phyloP scores from a whole-genome alignment of 305 asterid genomes.

The Plantago rigida region DNA sequence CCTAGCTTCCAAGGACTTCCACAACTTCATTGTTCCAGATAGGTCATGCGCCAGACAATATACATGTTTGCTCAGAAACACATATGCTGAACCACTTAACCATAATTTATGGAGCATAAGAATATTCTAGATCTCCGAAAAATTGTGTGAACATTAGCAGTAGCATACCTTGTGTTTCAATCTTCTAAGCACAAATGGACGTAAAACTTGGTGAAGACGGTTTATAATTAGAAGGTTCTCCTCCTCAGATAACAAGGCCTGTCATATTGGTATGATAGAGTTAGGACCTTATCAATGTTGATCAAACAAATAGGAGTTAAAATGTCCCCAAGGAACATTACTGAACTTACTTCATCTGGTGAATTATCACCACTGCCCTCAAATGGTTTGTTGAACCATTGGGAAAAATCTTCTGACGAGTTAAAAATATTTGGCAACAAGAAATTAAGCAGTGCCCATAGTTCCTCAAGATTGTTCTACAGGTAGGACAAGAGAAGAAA shows the following conservation, averaged over 20 bases:
- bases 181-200: conserved; percentile 97
- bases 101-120: too few species aligned
- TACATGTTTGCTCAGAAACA: conserved; percentile 7
- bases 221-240: conserved; percentile 96
- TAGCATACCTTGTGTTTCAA: conserved; percentile 98
- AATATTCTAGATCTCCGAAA: not conserved
- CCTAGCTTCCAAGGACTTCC: conserved; percentile 11
- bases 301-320: conserved; percentile 18
- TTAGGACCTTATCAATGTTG: conserved; percentile 16
- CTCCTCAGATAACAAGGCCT: conserved; percentile 98
- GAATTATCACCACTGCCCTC: conserved; percentile 89
- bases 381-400: conserved; percentile 98
- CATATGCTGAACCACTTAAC: too few species aligned
- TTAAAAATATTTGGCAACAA: conserved; percentile 93
- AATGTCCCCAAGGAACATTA: conserved; percentile 8
- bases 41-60: too few species aligned
- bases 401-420: conserved; percentile 97
- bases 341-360: conserved; percentile 58
- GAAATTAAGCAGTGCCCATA: conserved; percentile 98
- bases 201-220: conserved; percentile 97
- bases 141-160: conserved; percentile 16
- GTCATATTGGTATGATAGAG: conserved; percentile 22
- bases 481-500: conserved; percentile 8
- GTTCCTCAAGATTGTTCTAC: conserved; percentile 98
- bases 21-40: too few species aligned